Base-by-base conservation (phyloP, 352 stramenopile genomes). In the Globisporangium mamillatum region DNA sequence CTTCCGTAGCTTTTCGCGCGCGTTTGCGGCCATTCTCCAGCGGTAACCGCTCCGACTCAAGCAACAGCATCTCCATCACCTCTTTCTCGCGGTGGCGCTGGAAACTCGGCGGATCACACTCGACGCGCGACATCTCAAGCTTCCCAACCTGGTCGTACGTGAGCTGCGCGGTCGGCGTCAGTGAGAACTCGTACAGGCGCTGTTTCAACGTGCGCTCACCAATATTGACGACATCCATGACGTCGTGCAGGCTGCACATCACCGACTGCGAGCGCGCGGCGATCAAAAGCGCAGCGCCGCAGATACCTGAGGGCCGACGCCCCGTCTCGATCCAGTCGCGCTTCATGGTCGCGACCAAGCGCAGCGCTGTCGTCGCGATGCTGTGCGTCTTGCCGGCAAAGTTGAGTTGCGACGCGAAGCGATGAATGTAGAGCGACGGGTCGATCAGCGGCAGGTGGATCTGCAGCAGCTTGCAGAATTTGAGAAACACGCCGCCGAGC, bases 251-350 rank as follows among this genome's bases (percentile, higher is more conserved):
- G 68, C 75, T 94, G 68, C 91, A 94, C 71, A 86, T 94, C 46
- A 98, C 93, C 0, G 95, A 96, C 80, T 99, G 97, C 24, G 97
- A 97, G n/a, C 97, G 86, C 6, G 95, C 90, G 0, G 97, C 97
- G 64, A 99, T 98, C 20, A 99, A 80, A 10, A 99, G 80, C 24
- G 97, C 95, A 0, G 97, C 97, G 22, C 96, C 98, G 67, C 98
- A 99, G 62, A 99, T 98, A 25, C 98, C 98, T 12, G 97, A 97
- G 0, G 98, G 98, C 2, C 97, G 83, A 18, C 98, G 90, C 18
- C 98, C 98, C 3, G 94, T 97, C 54, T 99, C 94, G 66, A 99
- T 99, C 98, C 98, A 99, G 84, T 99, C 97, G 69, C 97, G 90
- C 81, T 99, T 99, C 97, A 99, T 99, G 22, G 95, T 91, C 18